A percentile compares a stretch with the other conserved stretches of the same genome.
These are phyloP conservation scores for Prunus padus DNA, from an alignment of 306 rosid genomes.

Conservation along the genomic window DNA sequence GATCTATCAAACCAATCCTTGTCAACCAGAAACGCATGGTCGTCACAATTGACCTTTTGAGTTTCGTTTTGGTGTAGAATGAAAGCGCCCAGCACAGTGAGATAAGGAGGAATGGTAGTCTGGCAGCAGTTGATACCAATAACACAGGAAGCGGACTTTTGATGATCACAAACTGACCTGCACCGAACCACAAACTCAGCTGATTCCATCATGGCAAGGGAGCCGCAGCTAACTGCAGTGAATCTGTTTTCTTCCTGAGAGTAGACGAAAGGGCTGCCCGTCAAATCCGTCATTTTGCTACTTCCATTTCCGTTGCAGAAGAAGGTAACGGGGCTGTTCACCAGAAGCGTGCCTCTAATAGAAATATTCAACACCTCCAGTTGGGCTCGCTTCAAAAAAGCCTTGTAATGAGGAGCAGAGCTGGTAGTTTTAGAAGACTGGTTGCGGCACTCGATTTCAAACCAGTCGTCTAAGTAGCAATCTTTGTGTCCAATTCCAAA, in stretches of 20 bases:
- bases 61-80: no score
- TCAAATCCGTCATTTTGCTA: background rate
- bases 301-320: rapidly evolving
- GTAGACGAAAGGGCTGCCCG: slow-evolving; percentile 32
- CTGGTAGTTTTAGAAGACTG: no score
- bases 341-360: no score
- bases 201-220: background rate
- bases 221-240: slow-evolving; percentile 21
- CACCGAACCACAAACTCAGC: background rate
- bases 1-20: background rate
- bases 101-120: background rate
- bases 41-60: background rate
- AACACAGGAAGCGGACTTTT: background rate
- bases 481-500: no score
- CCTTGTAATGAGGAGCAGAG: no score
- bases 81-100: background rate
- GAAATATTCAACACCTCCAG: no score
- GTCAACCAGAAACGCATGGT: slow-evolving; percentile 11
- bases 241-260: slow-evolving; percentile 13
- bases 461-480: no score
- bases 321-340: background rate
- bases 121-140: slow-evolving; percentile 10
- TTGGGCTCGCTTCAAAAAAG: no score
- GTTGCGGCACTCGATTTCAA: no score
- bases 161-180: slow-evolving; percentile 11